Base-by-base conservation (phyloP, 495 filamentous ascomycete species). In the Lepidopterella palustris region DNA sequence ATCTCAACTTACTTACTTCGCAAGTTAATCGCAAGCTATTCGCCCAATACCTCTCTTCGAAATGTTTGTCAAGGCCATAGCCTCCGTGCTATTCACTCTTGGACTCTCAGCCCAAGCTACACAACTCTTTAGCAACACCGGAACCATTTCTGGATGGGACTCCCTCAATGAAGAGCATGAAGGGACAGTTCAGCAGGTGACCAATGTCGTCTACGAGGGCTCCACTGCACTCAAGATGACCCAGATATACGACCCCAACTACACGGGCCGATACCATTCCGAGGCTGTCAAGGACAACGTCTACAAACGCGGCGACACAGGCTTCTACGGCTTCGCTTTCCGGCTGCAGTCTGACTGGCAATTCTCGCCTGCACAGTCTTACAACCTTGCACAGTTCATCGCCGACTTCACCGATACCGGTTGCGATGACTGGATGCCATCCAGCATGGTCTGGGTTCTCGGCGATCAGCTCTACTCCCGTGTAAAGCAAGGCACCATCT, bases 321-420 rank as follows among this genome's bases (percentile, higher is more conserved):
- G 76, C 1, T 80, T 78, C 70, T 83, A 83, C 68, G 80, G 80
- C 9, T 83, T 83, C 62, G 70, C 71, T 3, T 83, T 83, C 71
- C 74, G 77, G 6, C 74, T 83, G 4, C 70, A 75, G 52, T 60
- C 77, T 3, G 31, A 70, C 64, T 83, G 80, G 80, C 67, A 82
- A 57, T 78, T 78, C 63, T 54, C 57, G 25, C 73, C 75, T 21
- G 70, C 73, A 0, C 79, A 82, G 64, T 70, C 61, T 25, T 83
- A 77, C 68, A 80, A 82, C 63, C 56, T 82, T 45, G 79, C 76
- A 0, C 80, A 83, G 59, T 83, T 81, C 68, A 83, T 83, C 62
- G 78, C 78, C 56, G 72, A 81, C 59, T 80, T 82, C 63, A 64
- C 63, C 0, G 72, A 77, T 56, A 70, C 73, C 3, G 69, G 71